Percentiles rank a stretch among this genome's conserved stretches.
Evolutionary conservation across 2,329 filamentous ascomycete genomes (phyloP).

Genomic region (Fusarium sp.): DNA sequence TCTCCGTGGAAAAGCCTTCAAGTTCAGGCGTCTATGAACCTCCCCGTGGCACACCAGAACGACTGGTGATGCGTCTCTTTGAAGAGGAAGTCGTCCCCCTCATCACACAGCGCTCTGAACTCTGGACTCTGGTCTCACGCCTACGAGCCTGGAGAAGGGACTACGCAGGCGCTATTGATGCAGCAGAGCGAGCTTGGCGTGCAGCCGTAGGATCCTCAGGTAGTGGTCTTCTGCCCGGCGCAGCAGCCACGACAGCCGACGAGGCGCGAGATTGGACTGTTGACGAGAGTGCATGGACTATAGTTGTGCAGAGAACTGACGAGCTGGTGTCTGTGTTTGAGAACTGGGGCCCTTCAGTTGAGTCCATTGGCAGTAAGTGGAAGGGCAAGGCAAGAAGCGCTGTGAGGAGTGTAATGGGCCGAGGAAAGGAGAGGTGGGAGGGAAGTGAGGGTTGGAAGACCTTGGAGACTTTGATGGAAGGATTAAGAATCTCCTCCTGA

Average conservation of each 20-base stretch:
- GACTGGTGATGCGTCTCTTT: constrained; percentile 76
- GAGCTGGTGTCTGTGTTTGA: constrained; percentile 86
- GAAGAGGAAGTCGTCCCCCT: constrained; percentile 82
- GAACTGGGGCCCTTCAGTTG: constrained; percentile 75
- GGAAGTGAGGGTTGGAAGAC: constrained; percentile 75
- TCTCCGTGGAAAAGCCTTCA: constrained; percentile 53
- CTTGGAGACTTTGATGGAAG: constrained; percentile 68
- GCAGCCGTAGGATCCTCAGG: constrained; percentile 69
- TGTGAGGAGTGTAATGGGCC: constrained; percentile 83
- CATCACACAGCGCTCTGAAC: constrained; percentile 80
- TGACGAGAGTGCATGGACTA: constrained; percentile 73
- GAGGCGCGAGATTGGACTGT: constrained; percentile 57
- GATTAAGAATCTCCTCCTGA: constrained; percentile 56
- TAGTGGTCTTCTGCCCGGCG: constrained; percentile 59
- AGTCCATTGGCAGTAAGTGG: constrained; percentile 82
- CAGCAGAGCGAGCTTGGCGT: constrained; percentile 91
- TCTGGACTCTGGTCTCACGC: constrained; percentile 81
- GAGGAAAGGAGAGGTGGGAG: constrained; percentile 86
- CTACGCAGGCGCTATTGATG: constrained; percentile 79
- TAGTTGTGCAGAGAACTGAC: constrained; percentile 81
- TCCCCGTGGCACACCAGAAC: constrained; percentile 68
- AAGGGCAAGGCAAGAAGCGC: constrained; percentile 89
- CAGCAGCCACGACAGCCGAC: constrained; percentile 48
- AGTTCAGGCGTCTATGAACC: constrained; percentile 49
- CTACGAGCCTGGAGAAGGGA: constrained; percentile 80